Evolutionary conservation across 2,329 filamentous ascomycete species (phyloP).

Genomic region (Fusarium foetens): DNA sequence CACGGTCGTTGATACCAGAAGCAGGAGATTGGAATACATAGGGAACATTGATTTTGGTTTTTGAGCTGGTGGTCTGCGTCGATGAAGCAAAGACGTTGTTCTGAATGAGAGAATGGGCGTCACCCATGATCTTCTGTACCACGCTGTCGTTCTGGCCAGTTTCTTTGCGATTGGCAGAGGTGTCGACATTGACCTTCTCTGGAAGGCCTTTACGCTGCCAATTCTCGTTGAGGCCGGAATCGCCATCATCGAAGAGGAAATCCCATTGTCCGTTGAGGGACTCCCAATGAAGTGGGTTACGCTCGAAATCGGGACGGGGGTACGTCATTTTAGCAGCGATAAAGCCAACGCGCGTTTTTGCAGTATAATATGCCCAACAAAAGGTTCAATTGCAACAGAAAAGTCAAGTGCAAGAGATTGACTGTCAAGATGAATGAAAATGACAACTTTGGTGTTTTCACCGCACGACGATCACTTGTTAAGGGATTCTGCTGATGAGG

Average conservation of each 20-base stretch:
- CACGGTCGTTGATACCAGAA: conserved; percentile 69
- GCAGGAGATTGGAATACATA: conserved; percentile 73
- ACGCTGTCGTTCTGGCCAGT: conserved; percentile 49
- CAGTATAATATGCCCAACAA: background rate
- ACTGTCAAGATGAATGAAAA: background rate
- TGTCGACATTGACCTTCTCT: conserved; percentile 48
- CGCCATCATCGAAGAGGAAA: conserved; percentile 73
- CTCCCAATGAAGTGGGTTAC: conserved; percentile 64
- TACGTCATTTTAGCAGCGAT: conserved; percentile 53
- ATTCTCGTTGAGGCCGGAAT: conserved; percentile 61
- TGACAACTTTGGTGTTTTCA: conserved; percentile 18
- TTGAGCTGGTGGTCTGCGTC: conserved; percentile 50
- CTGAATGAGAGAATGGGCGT: conserved; percentile 59
- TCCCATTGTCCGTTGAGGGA: conserved; percentile 72
- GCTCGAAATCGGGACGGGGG: conserved; percentile 73
- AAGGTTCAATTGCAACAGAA: background rate
- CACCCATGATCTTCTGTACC: conserved; percentile 59
- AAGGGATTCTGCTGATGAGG: conserved; percentile 18
- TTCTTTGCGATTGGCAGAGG: conserved; percentile 41
- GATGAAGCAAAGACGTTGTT: conserved; percentile 54
- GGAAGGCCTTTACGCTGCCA: conserved; percentile 67
- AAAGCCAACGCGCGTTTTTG: background rate
- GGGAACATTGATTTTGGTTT: conserved; percentile 68
- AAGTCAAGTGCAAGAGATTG: background rate
- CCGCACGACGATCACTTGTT: conserved; percentile 18